A percentile compares a stretch with the other conserved stretches of the same genome.
Evolutionary conservation across 1,139 yeast genomes (phyloP).

Genomic region (Nematodospora anomalae): DNA sequence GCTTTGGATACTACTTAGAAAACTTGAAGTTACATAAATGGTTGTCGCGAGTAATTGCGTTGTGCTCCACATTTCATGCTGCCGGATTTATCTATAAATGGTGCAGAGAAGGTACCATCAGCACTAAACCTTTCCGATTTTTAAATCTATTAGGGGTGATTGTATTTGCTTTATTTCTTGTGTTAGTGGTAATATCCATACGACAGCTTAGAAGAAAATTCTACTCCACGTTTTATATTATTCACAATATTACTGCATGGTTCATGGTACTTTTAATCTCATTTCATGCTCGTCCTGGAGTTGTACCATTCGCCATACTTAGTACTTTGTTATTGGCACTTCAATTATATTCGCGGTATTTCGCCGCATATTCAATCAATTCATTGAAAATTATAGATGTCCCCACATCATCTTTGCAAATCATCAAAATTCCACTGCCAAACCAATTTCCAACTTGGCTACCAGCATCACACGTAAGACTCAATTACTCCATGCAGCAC

Average conservation of each 20-base stretch:
- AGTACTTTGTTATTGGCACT: slow-evolving; percentile 21
- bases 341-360: slow-evolving; percentile 27
- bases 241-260: slow-evolving; percentile 35
- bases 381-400: slow-evolving; percentile 15
- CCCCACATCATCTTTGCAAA: slow-evolving; percentile 22
- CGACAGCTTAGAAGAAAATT: slow-evolving; percentile 25
- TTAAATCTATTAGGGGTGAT: slow-evolving; percentile 65
- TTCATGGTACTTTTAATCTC: slow-evolving; percentile 30
- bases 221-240: slow-evolving; percentile 34
- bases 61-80: slow-evolving; percentile 56
- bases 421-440: slow-evolving; percentile 29
- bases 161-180: slow-evolving; percentile 41
- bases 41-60: slow-evolving; percentile 66
- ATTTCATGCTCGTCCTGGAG: slow-evolving; percentile 49
- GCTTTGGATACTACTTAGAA: slow-evolving; percentile 57
- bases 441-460: slow-evolving; percentile 26
- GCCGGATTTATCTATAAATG: slow-evolving; percentile 53
- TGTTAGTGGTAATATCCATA: slow-evolving; percentile 57
- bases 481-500: slow-evolving; percentile 20
- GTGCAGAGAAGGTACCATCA: slow-evolving; percentile 33
- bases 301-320: slow-evolving; percentile 23
- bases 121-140: slow-evolving; percentile 38
- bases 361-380: slow-evolving; percentile 12
- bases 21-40: slow-evolving; percentile 71
- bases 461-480: slow-evolving; percentile 41